Base-by-base conservation (phyloP, 352 stramenopile genomes). In the Pythium folliculosum region DNA sequence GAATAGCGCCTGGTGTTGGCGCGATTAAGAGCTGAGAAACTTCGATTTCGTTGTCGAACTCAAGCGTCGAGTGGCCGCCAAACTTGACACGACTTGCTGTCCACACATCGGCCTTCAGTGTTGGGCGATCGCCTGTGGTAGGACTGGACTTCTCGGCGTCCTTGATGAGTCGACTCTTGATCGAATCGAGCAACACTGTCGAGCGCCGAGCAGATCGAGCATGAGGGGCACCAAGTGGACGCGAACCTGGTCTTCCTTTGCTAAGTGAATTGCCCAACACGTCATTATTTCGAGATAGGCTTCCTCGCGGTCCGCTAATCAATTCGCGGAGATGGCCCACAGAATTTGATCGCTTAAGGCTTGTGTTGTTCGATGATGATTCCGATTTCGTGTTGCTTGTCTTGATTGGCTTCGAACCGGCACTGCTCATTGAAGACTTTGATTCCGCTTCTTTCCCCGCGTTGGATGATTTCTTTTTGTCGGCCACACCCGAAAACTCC, bases 291-390 rank as follows among this genome's bases (percentile, higher is more conserved):
- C 38, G 54, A n/a, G 59, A 16, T 10, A 56, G 53, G 17, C 27
- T 53, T 8, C 13, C 12, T 30, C 40, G 56, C 10, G 64, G 19
- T 22, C 50, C 79, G 81, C 80, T 73, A 66, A 92, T 78, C 19
- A 92, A 63, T 38, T 82, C 75, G 1, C 69, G 77, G 60, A 92
- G 60, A 70, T 92, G 84, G 14, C 67, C 76, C 7, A 54, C 80
- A 21, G 84, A 91, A 35, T 92, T 92, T 38, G 84, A 92, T 45
- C 68, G 70, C 19, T 74, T 65, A 1, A 58, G 38, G 16, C 14
- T 12, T 19, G n/a, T n/a, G 13, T 35, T 30, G 19, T 32, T 64
- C 2, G 45, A 30, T 23, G 45, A 35, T 12, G 52, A 37, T 10
- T 70, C 63, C 9, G 30, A 14, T 55, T 48, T 63, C 25, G 7